These are phyloP conservation scores for Clarkia xantiana DNA, from an alignment of 345 rosid genomes.

Conservation along the genomic window DNA sequence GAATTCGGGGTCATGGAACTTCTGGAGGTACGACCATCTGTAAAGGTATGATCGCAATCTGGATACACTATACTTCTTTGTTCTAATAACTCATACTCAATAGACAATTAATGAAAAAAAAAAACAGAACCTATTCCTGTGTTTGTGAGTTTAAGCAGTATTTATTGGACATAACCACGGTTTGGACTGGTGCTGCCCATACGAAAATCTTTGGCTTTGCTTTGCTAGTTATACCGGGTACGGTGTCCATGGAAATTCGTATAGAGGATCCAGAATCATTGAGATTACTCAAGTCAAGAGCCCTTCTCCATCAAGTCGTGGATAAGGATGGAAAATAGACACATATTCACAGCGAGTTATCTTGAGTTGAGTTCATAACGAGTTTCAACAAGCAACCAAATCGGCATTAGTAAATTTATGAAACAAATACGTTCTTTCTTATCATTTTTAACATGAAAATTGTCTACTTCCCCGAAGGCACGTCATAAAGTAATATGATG, in stretches of 20 bases:
- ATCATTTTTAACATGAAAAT: too few relatives aligned
- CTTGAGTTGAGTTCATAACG: constrained; percentile 27
- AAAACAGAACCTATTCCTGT: not conserved
- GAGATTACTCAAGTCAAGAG: constrained; percentile 43
- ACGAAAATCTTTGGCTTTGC: constrained; percentile 68
- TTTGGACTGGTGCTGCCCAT: constrained; percentile 90
- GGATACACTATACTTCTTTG: not conserved
- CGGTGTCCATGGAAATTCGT: constrained; percentile 79
- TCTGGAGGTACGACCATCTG: constrained; percentile 45
- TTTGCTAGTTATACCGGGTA: constrained; percentile 79
- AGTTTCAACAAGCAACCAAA: too few relatives aligned
- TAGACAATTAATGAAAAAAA: not conserved
- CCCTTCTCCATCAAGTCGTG: constrained; percentile 63
- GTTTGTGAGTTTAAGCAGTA: constrained; percentile 44
- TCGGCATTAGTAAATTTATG: too few relatives aligned
- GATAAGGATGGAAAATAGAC: constrained; percentile 85
- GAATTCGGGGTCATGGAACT: constrained; percentile 58
- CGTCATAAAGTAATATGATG: too few relatives aligned
- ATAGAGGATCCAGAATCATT: constrained; percentile 69
- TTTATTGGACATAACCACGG: constrained; percentile 94
- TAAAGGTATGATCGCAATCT: constrained; percentile 35
- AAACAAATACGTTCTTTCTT: too few relatives aligned
- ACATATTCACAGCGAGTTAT: constrained; percentile 36
- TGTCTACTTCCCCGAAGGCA: too few relatives aligned
- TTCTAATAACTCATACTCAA: not conserved